Percentiles rank a stretch among this genome's conserved stretches.
Conservation (phyloP, 208 protist genomes). For the Wallacemonas collosoma region DNA sequence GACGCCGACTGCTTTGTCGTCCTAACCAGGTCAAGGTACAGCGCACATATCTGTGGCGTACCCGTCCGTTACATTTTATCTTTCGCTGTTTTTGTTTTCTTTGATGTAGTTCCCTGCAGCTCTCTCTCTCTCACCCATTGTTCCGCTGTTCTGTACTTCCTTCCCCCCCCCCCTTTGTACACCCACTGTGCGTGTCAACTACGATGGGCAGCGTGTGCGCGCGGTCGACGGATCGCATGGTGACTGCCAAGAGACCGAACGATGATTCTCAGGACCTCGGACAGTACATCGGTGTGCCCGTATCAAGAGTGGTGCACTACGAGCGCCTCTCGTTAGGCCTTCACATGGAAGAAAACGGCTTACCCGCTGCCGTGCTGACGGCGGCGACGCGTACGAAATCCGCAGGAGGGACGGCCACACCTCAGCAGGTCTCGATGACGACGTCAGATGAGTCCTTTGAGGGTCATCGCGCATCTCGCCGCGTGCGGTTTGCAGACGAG, state of each 20-base stretch:
- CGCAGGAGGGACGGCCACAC: too few species aligned
- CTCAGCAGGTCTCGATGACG: background rate
- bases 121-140: too few species aligned
- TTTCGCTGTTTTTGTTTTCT: slow-evolving; percentile 12
- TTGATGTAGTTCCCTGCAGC: background rate
- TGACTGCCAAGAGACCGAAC: background rate
- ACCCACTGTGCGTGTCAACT: too few species aligned
- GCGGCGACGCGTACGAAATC: background rate
- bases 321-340: slow-evolving; percentile 1
- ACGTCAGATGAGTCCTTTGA: background rate
- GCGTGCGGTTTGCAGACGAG: slow-evolving; percentile 2
- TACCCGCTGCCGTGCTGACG: background rate
- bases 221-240: background rate
- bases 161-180: too few species aligned
- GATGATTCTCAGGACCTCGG: background rate
- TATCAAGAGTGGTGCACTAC: background rate
- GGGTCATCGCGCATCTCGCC: background rate
- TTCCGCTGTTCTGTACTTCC: too few species aligned
- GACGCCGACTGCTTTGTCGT: too few species aligned
- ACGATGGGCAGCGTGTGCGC: background rate
- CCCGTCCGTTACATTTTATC: background rate
- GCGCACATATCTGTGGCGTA: too few species aligned
- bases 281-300: background rate
- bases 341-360: background rate
- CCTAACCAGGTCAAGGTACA: too few species aligned